Evolutionary conservation across 768 basidiomycete species (phyloP), one percentile per base, ranked within the genome.

Genomic region (Mycena chlorophos): DNA sequence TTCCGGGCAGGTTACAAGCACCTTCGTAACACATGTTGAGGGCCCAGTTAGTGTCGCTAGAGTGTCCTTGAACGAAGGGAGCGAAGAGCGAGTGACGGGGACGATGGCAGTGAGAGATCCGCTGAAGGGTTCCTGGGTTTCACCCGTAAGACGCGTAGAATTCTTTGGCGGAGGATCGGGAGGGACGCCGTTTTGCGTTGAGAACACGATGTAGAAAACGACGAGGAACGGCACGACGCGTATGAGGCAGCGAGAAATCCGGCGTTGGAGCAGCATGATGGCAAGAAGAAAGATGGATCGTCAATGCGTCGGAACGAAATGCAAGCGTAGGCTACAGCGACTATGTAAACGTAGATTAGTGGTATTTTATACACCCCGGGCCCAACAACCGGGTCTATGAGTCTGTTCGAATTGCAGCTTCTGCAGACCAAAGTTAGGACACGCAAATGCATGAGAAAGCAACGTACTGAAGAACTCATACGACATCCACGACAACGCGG

Each of bases 401-500:
- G 61, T 78, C 70, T 42, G 76, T 73, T 65, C 86, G 83, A 73
- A 87, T 87, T 30, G 84, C 83, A 56, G 78, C 84, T 72, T 87
- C 86, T 87, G 72, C 56, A 67, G 61, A 52, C 10, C 27, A 12
- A 38, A 47, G 28, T 34, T 34, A 29, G 30, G 25, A 23, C n/a
- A 26, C 25, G 28, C 5, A 14, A 16, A 12, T 5, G 19, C 39
- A 50, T 30, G 51, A 58, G 25, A 54, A 34, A 20, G 46, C 50
- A 49, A 86, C 94, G 75, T 69, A 96, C 94, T 97, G 82, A 97
- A 97, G 75, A 96, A 97, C 73, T 98, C 95, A 67, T 98, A 95
- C 51, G 94, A 95, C 69, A 95, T 76, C 97, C 96, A 99, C 73
- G 91, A 96, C 47, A 99, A 78, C 10, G 97, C 97, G 51, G 96